A percentile compares a stretch with the other conserved stretches of the same genome.
Evolutionary conservation across 225 moss, liverwort and hornwort genomes (phyloP).

Genomic region (Antitrichia curtipendula): DNA sequence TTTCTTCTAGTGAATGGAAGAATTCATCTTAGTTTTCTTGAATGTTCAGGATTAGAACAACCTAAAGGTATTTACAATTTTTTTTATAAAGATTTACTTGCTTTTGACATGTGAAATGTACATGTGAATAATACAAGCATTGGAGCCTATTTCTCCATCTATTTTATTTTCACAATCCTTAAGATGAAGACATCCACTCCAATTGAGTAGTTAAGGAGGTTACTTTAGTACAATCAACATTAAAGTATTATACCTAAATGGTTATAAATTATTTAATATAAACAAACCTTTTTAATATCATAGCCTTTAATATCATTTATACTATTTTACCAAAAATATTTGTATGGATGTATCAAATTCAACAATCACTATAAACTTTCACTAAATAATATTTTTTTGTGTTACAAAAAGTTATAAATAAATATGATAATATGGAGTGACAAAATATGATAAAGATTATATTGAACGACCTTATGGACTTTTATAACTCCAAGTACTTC

Average conservation of each 20-base stretch:
- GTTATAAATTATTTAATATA: not conserved
- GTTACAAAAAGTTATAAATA: not conserved
- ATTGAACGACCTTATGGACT: not conserved
- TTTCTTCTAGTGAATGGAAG: too few species aligned
- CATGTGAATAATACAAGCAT: not conserved
- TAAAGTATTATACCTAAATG: not conserved
- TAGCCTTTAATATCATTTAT: not conserved
- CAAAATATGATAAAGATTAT: not conserved
- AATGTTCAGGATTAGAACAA: not conserved
- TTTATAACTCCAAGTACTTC: not conserved
- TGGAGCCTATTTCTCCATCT: not conserved
- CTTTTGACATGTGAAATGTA: not conserved
- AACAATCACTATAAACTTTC: not conserved
- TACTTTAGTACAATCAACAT: not conserved
- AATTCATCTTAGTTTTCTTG: not conserved
- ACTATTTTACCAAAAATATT: not conserved
- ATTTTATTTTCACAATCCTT: not conserved
- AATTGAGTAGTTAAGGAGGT: not conserved
- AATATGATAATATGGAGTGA: not conserved
- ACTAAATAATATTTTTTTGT: too few species aligned
- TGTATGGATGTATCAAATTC: not conserved
- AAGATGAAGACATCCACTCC: not conserved
- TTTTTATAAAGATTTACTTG: not conserved
- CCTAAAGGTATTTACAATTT: not conserved
- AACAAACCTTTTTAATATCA: not conserved